Base-by-base conservation (phyloP, 352 stramenopile species). In the Phytophthora pinifolia region DNA sequence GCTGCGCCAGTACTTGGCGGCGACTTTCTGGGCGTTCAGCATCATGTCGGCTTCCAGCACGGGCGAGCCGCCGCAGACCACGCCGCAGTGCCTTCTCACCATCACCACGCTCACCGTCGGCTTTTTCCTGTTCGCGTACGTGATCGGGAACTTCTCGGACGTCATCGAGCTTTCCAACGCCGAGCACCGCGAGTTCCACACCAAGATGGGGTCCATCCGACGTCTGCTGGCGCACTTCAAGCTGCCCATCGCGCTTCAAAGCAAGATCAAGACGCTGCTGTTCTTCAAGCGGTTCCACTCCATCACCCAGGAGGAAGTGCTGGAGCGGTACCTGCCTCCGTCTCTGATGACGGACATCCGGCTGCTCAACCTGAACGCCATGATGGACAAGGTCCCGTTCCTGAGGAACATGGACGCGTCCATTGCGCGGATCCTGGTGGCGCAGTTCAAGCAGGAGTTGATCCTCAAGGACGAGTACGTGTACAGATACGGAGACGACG, bases 251-350 rank as follows among this genome's bases (percentile, higher is more conserved):
- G 38, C 46, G 7, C 46, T 89, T 4, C 55, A 74, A 18, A 51
- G 59, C 34, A 77, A 73, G 14, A 47, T 89, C 14, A 81, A 86
- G 46, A 74, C 67, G 3, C 71, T 78, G 35, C 71, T 79, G 12
- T 83, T 89, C 14, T 89, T 87, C 49, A 70, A 76, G 45, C 62
- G 72, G 6, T 79, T 76, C 42, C 70, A 87, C 47, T 74, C 70
- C 6, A 83, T 82, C 37, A 76, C 74, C 0, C 67, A 80, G 47
- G 74, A 85, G 44, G 56, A 78, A 32, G 43, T 83, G 2, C 60
- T 85, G 4, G 62, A 74, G 29, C 42, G 59, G 1, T 82, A 56
- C 15, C 54, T 85, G 6, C 74, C 70, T 7, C 74, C 71, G 3
- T 73, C 74, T 1, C 44, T 83, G 10, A 63, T 83, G 38, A 76